Evolutionary conservation across 2,329 filamentous ascomycete species (phyloP).

Genomic region (Fusarium sp.): DNA sequence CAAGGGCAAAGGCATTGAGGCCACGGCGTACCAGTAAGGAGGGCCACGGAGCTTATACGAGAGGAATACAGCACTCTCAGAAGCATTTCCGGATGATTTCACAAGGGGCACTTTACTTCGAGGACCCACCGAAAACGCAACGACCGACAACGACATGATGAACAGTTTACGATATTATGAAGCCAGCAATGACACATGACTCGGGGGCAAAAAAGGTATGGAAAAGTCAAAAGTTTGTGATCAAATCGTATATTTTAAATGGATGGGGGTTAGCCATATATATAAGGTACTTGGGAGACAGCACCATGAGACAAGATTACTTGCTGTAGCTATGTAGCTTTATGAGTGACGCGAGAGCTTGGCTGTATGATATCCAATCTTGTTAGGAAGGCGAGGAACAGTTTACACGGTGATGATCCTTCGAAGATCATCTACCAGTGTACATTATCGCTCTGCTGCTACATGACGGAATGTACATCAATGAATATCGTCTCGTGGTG

Average conservation of each 20-base stretch:
- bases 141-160: conserved; percentile 38
- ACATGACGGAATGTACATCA: conserved; percentile 1
- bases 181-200: conserved; percentile 21
- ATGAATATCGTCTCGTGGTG: conserved; percentile 13
- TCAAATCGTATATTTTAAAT: conserved; percentile 20
- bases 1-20: conserved; percentile 56
- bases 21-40: conserved; percentile 21
- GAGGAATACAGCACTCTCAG: conserved; percentile 51
- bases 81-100: conserved; percentile 1
- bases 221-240: conserved; percentile 34
- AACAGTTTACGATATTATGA: conserved; percentile 47
- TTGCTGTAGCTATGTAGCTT: conserved; percentile 5
- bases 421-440: background rate
- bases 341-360: background rate
- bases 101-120: background rate
- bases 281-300: background rate
- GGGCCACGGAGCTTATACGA: conserved; percentile 20
- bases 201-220: conserved; percentile 14
- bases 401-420: background rate
- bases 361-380: conserved; percentile 1
- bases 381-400: background rate
- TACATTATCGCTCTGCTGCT: background rate
- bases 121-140: conserved; percentile 26
- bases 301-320: background rate
- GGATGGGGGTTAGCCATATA: conserved; percentile 10